Conservation (phyloP, 2,329 filamentous ascomycete species). For the Exophiala lecanii-corni region DNA sequence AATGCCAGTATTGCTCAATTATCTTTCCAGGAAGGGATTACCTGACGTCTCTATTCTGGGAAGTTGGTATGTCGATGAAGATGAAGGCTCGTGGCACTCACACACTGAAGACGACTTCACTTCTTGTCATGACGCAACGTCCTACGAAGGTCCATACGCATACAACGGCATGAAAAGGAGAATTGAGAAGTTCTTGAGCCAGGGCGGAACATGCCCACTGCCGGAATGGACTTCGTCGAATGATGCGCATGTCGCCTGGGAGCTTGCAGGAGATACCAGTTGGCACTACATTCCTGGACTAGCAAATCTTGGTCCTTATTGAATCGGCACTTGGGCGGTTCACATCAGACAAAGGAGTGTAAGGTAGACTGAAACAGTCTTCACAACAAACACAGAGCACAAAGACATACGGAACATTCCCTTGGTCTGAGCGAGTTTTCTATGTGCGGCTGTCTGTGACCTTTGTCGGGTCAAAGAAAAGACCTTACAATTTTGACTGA, state of each 20-base stretch:
- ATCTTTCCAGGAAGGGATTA: slow-evolving; percentile 9
- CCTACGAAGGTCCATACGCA: slow-evolving; percentile 21
- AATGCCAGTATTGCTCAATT: slow-evolving; percentile 15
- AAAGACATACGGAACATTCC: too few species aligned
- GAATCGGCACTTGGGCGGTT: too few species aligned
- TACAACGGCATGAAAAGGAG: slow-evolving; percentile 8
- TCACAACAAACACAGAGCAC: too few species aligned
- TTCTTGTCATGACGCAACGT: slow-evolving; percentile 12
- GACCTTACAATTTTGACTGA: too few species aligned
- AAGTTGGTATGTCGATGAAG: slow-evolving; percentile 18
- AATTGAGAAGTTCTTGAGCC: slow-evolving; percentile 16
- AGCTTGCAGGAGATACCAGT: slow-evolving; percentile 19
- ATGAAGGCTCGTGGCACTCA: slow-evolving; percentile 9
- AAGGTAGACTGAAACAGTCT: too few species aligned
- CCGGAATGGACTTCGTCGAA: slow-evolving; percentile 12
- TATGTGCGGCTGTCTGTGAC: too few species aligned
- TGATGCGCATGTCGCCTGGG: slow-evolving; percentile 12
- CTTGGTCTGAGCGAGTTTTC: too few species aligned
- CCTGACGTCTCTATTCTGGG: slow-evolving; percentile 9
- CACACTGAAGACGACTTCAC: slow-evolving; percentile 12
- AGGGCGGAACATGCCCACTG: slow-evolving; percentile 14
- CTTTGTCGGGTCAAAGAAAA: too few species aligned
- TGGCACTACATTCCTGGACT: slow-evolving; percentile 16
- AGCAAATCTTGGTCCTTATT: neutral
- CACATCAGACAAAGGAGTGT: too few species aligned